phyloP scores from a whole-genome alignment of 495 filamentous ascomycete genomes.

The Staphylotrichum tortipilum region DNA sequence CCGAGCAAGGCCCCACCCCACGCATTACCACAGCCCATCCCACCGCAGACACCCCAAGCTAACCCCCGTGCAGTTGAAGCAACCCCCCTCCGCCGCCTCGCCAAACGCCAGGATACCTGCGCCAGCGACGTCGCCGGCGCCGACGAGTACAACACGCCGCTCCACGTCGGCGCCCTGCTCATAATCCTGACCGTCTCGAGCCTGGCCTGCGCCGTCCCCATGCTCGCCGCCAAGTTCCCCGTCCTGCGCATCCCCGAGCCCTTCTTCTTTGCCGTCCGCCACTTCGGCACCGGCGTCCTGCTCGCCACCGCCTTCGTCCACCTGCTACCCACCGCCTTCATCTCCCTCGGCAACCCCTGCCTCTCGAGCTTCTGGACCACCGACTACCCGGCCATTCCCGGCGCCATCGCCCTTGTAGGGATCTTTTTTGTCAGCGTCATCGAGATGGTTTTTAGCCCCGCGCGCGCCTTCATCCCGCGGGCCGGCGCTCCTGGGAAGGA shows the following conservation, averaged over 20 bases:
- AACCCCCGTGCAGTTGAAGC: neutral
- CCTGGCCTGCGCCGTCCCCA: slow-evolving; percentile 50
- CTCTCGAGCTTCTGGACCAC: slow-evolving; percentile 66
- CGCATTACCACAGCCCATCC: no score
- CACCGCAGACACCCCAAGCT: no score
- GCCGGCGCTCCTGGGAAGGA: neutral
- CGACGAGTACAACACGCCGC: slow-evolving; percentile 54
- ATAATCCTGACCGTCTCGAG: slow-evolving; percentile 63
- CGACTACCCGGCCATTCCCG: slow-evolving; percentile 67
- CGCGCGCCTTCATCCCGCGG: slow-evolving; percentile 25
- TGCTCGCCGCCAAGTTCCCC: slow-evolving; percentile 43
- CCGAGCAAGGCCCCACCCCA: no score
- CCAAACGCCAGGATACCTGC: slow-evolving; percentile 13
- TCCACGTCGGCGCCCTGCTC: slow-evolving; percentile 67
- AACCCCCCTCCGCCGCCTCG: slow-evolving; percentile 1
- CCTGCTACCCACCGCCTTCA: slow-evolving; percentile 71
- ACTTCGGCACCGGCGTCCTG: slow-evolving; percentile 78
- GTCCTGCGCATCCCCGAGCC: slow-evolving; percentile 34
- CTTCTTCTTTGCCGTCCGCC: slow-evolving; percentile 63
- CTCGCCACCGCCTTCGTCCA: slow-evolving; percentile 87
- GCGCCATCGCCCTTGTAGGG: slow-evolving; percentile 65
- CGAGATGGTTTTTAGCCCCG: slow-evolving; percentile 61
- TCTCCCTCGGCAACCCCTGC: slow-evolving; percentile 70
- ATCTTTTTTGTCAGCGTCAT: slow-evolving; percentile 65
- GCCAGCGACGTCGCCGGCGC: slow-evolving; percentile 4